Percentiles rank a stretch among this genome's conserved stretches.
Conservation (phyloP, 805 yeast species). For the Saccharomycopsis lassenensis region DNA sequence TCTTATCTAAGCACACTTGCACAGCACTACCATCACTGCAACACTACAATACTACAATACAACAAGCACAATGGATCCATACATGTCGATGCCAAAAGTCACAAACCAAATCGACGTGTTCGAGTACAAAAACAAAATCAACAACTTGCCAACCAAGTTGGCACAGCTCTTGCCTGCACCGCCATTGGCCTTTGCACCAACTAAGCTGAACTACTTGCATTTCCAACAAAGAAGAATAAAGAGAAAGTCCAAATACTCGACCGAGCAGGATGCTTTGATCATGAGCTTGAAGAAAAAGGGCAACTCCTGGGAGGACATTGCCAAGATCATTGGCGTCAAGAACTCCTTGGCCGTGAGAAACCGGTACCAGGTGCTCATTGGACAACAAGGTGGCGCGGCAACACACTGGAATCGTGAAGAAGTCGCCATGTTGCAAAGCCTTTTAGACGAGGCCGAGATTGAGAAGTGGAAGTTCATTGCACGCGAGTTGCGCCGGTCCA, state of each 20-base stretch:
- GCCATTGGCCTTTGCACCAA: conserved; percentile 1
- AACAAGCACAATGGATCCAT: too few relatives aligned
- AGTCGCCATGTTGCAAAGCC: conserved; percentile 34
- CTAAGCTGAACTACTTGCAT: neutral
- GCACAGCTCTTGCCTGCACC: neutral
- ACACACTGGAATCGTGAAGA: conserved; percentile 54
- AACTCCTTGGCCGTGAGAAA: conserved; percentile 65
- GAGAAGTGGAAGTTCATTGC: conserved; percentile 63
- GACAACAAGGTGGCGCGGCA: conserved; percentile 71
- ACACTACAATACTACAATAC: too few relatives aligned
- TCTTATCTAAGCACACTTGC: too few relatives aligned
- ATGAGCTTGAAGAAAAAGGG: conserved; percentile 51
- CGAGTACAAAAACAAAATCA: conserved; percentile 2
- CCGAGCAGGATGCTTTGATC: conserved; percentile 58
- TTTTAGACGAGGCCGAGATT: conserved; percentile 59
- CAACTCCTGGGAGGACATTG: conserved; percentile 64
- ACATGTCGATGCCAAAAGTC: too few relatives aligned
- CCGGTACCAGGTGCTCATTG: conserved; percentile 69
- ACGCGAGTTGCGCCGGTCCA: conserved; percentile 42
- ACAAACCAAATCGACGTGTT: too few relatives aligned
- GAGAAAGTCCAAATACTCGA: conserved; percentile 58
- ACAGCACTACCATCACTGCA: too few relatives aligned
- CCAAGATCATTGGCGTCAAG: conserved; percentile 51
- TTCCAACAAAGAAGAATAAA: conserved; percentile 35
- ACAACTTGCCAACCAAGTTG: neutral